Percentiles rank a stretch among this genome's conserved stretches.
Evolutionary conservation across 106 monocot genomes (phyloP).

Genomic region (Hemerocallis citrina): DNA sequence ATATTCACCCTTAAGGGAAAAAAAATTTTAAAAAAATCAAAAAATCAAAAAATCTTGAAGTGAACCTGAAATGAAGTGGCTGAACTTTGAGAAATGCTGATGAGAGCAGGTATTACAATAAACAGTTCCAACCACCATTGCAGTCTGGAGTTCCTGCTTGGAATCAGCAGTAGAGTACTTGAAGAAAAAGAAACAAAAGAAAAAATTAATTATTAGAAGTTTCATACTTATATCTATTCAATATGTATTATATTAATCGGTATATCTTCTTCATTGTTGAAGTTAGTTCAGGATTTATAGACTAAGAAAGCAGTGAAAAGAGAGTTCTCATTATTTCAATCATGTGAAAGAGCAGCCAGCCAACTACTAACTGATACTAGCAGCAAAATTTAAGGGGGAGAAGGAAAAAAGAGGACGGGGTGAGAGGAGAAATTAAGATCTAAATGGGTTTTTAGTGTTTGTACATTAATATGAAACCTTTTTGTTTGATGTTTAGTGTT

Average conservation of each 20-base stretch:
- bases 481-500: too few relatives aligned
- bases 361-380: background rate
- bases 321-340: background rate
- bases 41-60: background rate
- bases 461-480: too few relatives aligned
- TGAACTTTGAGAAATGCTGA: conserved; percentile 14
- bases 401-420: too few relatives aligned
- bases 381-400: too few relatives aligned
- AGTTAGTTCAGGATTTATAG: background rate
- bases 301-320: background rate
- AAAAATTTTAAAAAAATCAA: too few relatives aligned
- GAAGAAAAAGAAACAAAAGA: background rate
- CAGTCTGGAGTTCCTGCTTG: conserved; percentile 6
- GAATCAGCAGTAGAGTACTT: conserved; percentile 4
- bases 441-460: too few relatives aligned
- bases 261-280: background rate
- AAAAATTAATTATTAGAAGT: background rate
- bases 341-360: background rate
- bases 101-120: conserved; percentile 55
- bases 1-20: background rate
- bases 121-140: conserved; percentile 40
- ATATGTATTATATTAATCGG: background rate
- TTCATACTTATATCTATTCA: background rate
- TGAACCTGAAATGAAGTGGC: conserved; percentile 34
- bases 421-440: too few relatives aligned